A percentile compares a stretch with the other conserved stretches of the same genome.
These are phyloP conservation scores for Fusarium ramigenum DNA, from an alignment of 2,329 filamentous ascomycete genomes.

Conservation along the genomic window DNA sequence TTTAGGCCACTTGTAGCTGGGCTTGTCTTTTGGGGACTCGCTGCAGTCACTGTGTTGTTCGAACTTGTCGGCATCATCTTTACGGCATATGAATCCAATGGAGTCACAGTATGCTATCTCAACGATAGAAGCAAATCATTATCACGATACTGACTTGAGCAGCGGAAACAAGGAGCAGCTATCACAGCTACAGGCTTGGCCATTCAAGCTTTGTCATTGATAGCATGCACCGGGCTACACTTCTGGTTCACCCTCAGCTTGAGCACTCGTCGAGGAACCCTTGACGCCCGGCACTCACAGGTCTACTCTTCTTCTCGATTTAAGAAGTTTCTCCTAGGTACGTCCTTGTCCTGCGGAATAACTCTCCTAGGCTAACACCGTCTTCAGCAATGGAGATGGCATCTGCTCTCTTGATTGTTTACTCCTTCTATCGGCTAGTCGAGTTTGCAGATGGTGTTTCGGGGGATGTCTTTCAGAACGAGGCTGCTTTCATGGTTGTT, in stretches of 20 bases:
- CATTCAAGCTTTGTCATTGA: constrained; percentile 54
- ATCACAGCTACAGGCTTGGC: constrained; percentile 57
- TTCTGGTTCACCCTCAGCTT: constrained; percentile 54
- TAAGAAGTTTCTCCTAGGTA: constrained; percentile 57
- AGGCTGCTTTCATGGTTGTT: constrained; percentile 51
- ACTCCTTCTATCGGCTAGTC: constrained; percentile 54
- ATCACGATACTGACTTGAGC: constrained; percentile 6
- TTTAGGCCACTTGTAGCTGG: constrained; percentile 49
- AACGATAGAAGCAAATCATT: not conserved
- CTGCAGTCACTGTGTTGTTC: constrained; percentile 49
- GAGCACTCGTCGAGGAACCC: constrained; percentile 48
- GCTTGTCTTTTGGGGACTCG: constrained; percentile 48
- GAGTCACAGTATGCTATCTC: constrained; percentile 49
- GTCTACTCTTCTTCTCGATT: constrained; percentile 56
- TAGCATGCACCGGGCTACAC: constrained; percentile 51
- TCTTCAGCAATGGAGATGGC: constrained; percentile 50
- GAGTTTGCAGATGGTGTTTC: constrained; percentile 51
- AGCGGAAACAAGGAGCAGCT: constrained; percentile 48
- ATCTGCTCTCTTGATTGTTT: constrained; percentile 50
- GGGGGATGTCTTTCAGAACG: constrained; percentile 50
- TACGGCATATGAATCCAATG: constrained; percentile 47
- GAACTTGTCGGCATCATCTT: constrained; percentile 55
- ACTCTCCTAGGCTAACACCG: constrained; percentile 8
- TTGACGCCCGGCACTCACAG: constrained; percentile 51
- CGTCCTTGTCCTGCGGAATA: constrained; percentile 16